Base-by-base conservation (phyloP, 2,329 filamentous ascomycete species). In the Colletotrichum cordylinicola region DNA sequence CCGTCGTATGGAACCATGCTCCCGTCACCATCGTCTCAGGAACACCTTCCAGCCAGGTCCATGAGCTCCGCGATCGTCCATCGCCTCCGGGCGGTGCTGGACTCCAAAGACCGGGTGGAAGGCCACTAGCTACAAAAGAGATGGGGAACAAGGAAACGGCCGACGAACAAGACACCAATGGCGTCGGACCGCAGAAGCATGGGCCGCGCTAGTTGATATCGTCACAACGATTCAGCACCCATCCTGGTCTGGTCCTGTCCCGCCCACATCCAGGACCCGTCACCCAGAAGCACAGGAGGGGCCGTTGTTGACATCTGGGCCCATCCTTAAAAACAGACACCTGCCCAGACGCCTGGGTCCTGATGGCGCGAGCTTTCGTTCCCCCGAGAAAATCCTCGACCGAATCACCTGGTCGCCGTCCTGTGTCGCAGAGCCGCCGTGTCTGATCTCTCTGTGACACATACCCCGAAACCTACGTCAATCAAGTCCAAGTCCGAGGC, bases 201-300 rank as follows among this genome's bases (percentile, higher is more conserved):
- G 64, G 55, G 15, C 70, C 64, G 31, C 74, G 74, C 74, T 76
- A 76, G 70, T 55, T 21, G 58, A 48, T 65, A 24, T 74, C 70
- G 64, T 65, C 65, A 70, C 56, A 74, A 60, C 65, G 35, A 76
- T 65, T 52, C 65, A 74, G 70, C 39, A 21, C 55, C 70, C 56
- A 69, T 73, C 65, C 74, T 48, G 60, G 64, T 61, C 21, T 43
- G 60, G 58, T 61, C 35, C 37, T 27, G 61, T 64, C 61, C 61
- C 61, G 35, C 33, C 31, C 33, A 18, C 21, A 27, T 64, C 61
- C 31, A 64, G 61, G 61, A 21, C n/a, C 43, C 43, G 43, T 48
- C 43, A 48, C 43, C 43, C 43, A 48, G 43, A 10, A 48, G n/a
- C 43, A 48, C 43, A 48, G 6, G 43, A 48, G 35, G 61, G 16